Percentiles rank a stretch among this genome's conserved stretches.
These are phyloP conservation scores for Gynandropsis gynandra DNA, from an alignment of 345 rosid species.

Conservation along the genomic window DNA sequence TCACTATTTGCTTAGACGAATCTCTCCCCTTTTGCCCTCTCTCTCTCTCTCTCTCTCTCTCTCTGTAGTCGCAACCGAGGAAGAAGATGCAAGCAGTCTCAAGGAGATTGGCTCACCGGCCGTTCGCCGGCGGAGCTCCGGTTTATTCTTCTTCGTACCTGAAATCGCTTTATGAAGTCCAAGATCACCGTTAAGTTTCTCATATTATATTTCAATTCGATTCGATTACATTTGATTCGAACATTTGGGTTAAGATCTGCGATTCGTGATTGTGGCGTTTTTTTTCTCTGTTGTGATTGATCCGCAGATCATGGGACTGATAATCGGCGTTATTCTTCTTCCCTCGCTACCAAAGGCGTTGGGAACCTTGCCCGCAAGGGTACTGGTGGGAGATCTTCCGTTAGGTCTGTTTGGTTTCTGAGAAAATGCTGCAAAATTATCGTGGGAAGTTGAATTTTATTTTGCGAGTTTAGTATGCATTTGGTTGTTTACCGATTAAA, in stretches of 20 bases:
- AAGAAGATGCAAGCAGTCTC: slow-evolving; percentile 68
- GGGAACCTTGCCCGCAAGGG: slow-evolving; percentile 95
- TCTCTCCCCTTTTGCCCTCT: neutral
- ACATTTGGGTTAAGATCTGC: slow-evolving; percentile 14
- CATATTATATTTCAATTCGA: neutral
- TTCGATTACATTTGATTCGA: neutral
- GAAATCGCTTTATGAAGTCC: slow-evolving; percentile 45
- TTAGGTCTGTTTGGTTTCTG: slow-evolving; percentile 44
- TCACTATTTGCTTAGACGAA: neutral
- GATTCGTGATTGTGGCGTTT: neutral
- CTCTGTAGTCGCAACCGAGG: slow-evolving; percentile 16
- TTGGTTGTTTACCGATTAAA: neutral
- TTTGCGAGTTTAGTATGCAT: neutral
- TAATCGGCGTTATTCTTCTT: slow-evolving; percentile 53
- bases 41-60: slow-evolving; percentile 17
- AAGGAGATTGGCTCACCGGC: slow-evolving; percentile 53
- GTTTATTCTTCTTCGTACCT: slow-evolving; percentile 30
- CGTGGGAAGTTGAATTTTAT: slow-evolving; percentile 1
- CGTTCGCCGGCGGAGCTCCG: slow-evolving; percentile 37
- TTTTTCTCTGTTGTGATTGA: slow-evolving; percentile 2
- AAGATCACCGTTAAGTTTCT: slow-evolving; percentile 45
- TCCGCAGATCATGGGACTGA: slow-evolving; percentile 50
- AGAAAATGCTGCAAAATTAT: slow-evolving; percentile 5
- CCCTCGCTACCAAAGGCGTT: slow-evolving; percentile 56
- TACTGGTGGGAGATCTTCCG: slow-evolving; percentile 98